Evolutionary conservation across 805 yeast genomes (phyloP), one percentile per base, ranked within the genome.

Genomic region (Saturnispora sanitii): DNA sequence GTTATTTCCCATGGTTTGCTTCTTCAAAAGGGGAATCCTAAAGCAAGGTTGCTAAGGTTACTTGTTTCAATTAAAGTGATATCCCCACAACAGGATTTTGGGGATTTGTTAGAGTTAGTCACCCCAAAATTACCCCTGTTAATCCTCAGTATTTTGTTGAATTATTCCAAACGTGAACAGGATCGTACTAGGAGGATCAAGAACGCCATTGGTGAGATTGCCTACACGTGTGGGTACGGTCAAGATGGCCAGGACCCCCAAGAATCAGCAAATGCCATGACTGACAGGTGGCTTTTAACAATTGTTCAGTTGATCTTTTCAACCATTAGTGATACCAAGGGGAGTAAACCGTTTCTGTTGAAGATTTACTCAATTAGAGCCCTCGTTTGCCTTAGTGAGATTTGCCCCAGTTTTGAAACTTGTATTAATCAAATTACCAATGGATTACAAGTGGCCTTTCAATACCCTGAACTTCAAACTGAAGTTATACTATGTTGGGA

Each of bases 371-470:
- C 90, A 1, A 67, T 90, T 2, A 66, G 75, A 42, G 96, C 95
- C 1, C 71, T 90, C 23, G 74, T 79, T 29, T 74, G 80, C 43
- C 60, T 90, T 19, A 74, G 83, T 6, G 66, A 69, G 33, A 59
- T 76, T 2, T 62, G 76, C 2, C 43, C 51, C 2, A 70, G 71
- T 5, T 63, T 57, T 40, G 60, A 68, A 20, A 66, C 77, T 13
- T 72, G 82, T 23, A 71, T 75, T 4, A 94, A 95, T 0, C 97
- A 88, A 55, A 74, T 90, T 4, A 80, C 85, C 44, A 82, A 94
- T 2, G 82, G 94, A 50, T 62, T 90, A 11, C 95, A 86, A 54
- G 77, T 87, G 1, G 79, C 90, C 0, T 59, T 88, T 18, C 87
- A 79, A 30, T 71, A 70, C 16, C 61, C 69, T 0, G 76, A 75